phyloP scores from a whole-genome alignment of 257 asterid species.

The Rubia yunnanensis region DNA sequence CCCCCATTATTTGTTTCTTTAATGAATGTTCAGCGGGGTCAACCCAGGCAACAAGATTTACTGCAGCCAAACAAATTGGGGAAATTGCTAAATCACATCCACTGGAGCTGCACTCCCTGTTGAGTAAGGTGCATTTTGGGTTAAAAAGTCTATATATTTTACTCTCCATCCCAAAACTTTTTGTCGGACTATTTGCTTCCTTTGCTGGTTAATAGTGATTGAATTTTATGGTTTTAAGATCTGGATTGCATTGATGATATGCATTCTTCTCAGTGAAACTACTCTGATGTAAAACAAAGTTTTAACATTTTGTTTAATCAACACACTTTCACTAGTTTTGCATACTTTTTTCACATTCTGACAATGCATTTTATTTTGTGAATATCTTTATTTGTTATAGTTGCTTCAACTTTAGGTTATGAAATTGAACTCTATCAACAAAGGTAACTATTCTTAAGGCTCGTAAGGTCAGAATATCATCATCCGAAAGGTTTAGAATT shows the following conservation, averaged over 20 bases:
- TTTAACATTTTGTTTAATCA: not conserved
- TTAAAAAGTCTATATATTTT: not conserved
- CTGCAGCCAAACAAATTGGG: conserved; percentile 98
- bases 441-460: not conserved
- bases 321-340: not conserved
- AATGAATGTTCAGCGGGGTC: conserved; percentile 82
- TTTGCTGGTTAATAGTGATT: not conserved
- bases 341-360: not conserved
- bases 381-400: not conserved
- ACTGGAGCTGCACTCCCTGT: conserved; percentile 79
- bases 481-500: not conserved
- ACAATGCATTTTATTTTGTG: not conserved
- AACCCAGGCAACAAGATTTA: conserved; percentile 88
- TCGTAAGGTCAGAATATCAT: no score
- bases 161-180: not conserved
- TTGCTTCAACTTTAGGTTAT: not conserved
- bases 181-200: not conserved
- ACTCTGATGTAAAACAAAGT: not conserved
- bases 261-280: not conserved
- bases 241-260: not conserved
- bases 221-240: not conserved
- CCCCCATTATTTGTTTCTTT: conserved; percentile 29
- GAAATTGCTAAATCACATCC: conserved; percentile 98
- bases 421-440: not conserved
- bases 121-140: conserved; percentile 48